These are phyloP conservation scores for Pyrus hybrid DNA, from an alignment of 331 rosid species.

Conservation along the genomic window DNA sequence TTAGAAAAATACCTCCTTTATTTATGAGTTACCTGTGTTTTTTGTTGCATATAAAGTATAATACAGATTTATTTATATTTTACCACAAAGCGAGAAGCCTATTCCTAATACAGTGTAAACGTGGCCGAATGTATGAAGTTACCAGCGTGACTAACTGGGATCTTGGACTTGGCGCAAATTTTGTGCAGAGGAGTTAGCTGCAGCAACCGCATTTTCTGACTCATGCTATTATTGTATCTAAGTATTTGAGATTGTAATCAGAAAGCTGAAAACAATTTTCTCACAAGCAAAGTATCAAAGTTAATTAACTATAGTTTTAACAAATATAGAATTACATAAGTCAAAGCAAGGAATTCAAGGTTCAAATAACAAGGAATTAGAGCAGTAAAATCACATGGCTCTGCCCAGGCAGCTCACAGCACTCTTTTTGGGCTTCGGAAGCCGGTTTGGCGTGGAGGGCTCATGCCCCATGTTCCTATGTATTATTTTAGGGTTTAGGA, in stretches of 20 bases:
- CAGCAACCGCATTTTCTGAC: background rate
- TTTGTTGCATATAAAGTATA: too few species aligned
- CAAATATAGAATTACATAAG: conserved; percentile 3
- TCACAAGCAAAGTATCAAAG: background rate
- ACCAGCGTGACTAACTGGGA: background rate
- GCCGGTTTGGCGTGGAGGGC: background rate
- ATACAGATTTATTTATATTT: background rate
- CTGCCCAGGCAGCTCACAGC: background rate
- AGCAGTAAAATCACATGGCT: conserved; percentile 30
- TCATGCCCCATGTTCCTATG: conserved; percentile 1
- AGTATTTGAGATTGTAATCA: too few species aligned
- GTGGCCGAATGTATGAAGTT: background rate
- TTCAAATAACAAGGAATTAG: conserved; percentile 29
- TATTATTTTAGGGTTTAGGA: background rate
- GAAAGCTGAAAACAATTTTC: background rate
- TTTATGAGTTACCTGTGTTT: too few species aligned
- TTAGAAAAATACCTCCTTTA: too few species aligned
- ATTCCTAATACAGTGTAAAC: background rate
- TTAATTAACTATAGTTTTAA: background rate
- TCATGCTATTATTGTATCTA: background rate
- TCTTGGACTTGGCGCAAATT: background rate
- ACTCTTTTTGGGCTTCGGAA: conserved; percentile 1
- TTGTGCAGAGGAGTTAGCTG: background rate
- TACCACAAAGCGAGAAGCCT: background rate
- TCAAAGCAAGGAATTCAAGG: conserved; percentile 21